Conservation (phyloP, 345 rosid species). For the Capsella bursapastoris region DNA sequence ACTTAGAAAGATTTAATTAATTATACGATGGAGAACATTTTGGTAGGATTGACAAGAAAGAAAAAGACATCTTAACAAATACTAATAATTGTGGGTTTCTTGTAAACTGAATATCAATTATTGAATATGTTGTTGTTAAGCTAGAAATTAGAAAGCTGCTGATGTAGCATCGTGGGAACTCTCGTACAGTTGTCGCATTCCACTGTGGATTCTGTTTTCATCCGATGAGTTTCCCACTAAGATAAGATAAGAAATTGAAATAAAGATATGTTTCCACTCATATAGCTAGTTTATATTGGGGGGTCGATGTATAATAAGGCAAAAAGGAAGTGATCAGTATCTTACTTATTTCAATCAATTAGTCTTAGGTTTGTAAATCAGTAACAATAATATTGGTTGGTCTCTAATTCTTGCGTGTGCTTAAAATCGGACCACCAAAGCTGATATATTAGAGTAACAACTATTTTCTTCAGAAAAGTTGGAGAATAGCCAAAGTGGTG, state of each 20-base stretch:
- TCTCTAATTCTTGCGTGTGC: background rate
- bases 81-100: background rate
- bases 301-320: constrained; percentile 1
- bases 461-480: background rate
- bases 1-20: background rate
- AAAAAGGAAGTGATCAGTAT: background rate
- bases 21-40: background rate
- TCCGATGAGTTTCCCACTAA: constrained; percentile 29
- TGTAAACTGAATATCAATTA: background rate
- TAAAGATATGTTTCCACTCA: constrained; percentile 19
- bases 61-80: background rate
- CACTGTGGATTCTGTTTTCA: constrained; percentile 1
- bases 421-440: background rate
- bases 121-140: background rate
- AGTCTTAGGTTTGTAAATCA: background rate
- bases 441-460: background rate
- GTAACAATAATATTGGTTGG: constrained; percentile 12
- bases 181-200: background rate
- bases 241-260: constrained; percentile 1
- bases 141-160: constrained; percentile 7
- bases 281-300: constrained; percentile 11
- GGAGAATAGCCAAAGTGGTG: background rate
- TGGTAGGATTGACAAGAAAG: background rate
- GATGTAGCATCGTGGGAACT: constrained; percentile 19
- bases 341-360: background rate